A percentile compares a stretch with the other conserved stretches of the same genome.
phyloP scores from a whole-genome alignment of 441 rosid genomes.

The Bocquillonia castaneifolia region DNA sequence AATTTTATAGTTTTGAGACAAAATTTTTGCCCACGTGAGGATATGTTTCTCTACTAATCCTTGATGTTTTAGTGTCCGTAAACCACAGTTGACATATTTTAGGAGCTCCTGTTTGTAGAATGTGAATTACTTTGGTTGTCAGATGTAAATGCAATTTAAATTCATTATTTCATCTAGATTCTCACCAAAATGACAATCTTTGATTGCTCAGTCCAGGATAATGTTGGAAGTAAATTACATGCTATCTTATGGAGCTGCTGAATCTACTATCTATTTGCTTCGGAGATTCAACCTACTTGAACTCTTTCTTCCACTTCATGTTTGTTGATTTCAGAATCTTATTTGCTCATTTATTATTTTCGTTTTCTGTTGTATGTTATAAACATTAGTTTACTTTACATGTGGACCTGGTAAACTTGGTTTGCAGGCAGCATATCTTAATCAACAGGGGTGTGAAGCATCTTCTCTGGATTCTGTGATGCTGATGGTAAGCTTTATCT shows the following conservation, averaged over 20 bases:
- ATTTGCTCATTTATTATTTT: constrained; percentile 7
- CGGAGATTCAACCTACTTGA: constrained; percentile 70
- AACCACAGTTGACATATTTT: background rate
- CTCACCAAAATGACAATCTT: constrained; percentile 23
- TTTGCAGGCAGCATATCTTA: constrained; percentile 79
- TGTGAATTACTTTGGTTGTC: background rate
- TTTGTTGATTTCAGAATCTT: constrained; percentile 28
- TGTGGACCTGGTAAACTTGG: constrained; percentile 24
- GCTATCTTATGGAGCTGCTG: constrained; percentile 93
- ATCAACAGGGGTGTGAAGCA: constrained; percentile 35
- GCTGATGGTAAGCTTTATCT: constrained; percentile 61
- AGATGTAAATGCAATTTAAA: background rate
- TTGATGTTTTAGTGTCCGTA: background rate
- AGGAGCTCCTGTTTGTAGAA: background rate
- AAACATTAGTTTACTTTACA: constrained; percentile 7
- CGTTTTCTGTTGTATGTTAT: background rate
- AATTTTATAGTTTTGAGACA: constrained; percentile 7
- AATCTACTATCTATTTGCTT: constrained; percentile 68
- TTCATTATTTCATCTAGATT: constrained; percentile 11
- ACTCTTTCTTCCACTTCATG: constrained; percentile 79
- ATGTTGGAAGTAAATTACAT: constrained; percentile 89
- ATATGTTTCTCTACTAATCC: background rate
- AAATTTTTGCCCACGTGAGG: background rate
- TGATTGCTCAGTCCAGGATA: constrained; percentile 60
- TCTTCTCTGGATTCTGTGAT: constrained; percentile 41